A percentile compares a stretch with the other conserved stretches of the same genome.
Conservation (phyloP, 2,329 filamentous ascomycete genomes). For the Penicillium sp. region DNA sequence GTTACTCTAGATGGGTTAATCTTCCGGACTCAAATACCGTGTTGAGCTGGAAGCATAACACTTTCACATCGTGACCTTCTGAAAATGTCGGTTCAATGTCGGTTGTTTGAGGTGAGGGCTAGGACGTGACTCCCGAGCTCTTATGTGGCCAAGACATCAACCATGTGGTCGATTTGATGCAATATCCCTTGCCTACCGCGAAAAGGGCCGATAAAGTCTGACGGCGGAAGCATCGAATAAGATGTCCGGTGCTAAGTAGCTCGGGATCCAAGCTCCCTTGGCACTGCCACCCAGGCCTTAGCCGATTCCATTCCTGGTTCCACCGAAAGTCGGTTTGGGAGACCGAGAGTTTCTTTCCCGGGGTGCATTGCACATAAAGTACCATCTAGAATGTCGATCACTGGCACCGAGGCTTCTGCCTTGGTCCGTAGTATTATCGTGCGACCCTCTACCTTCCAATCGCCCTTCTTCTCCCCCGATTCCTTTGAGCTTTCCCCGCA, state of each 20-base stretch:
- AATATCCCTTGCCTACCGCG: background rate
- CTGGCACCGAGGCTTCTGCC: background rate
- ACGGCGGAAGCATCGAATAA: constrained; percentile 14
- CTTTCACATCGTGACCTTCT: background rate
- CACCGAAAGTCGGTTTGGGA: constrained; percentile 10
- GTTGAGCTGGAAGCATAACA: background rate
- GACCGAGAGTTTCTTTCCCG: background rate
- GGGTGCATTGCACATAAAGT: background rate
- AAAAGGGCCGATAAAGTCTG: background rate
- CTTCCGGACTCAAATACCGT: background rate
- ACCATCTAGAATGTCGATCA: background rate
- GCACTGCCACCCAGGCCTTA: constrained; percentile 13
- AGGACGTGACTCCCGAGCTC: background rate
- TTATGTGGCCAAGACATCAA: background rate
- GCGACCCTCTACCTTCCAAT: background rate
- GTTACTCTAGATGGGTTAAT: background rate
- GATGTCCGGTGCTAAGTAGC: background rate
- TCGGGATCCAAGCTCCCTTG: constrained; percentile 22
- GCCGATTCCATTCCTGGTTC: constrained; percentile 6
- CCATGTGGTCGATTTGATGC: background rate
- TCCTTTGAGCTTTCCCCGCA: constrained; percentile 4
- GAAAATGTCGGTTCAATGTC: background rate
- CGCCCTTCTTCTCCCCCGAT: too few species aligned
- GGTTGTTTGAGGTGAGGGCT: background rate
- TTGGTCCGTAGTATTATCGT: background rate